These are phyloP conservation scores for Astragalus membranaceus DNA, from an alignment of 306 rosid species.

Conservation along the genomic window DNA sequence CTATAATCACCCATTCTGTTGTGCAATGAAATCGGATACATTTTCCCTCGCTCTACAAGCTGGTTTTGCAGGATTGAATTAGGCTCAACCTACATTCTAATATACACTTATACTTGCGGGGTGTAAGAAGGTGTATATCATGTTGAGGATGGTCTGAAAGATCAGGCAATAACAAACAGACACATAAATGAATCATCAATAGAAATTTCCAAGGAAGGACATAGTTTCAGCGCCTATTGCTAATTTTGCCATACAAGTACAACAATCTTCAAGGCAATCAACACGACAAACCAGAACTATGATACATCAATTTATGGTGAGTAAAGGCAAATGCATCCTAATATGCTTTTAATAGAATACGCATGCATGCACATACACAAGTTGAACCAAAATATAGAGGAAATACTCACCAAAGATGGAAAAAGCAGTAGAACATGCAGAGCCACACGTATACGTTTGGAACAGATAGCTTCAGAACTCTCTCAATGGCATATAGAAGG, in stretches of 20 bases:
- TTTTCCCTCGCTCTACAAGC: too few species aligned
- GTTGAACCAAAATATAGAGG: not conserved
- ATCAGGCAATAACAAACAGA: not conserved
- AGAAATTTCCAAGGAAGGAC: not conserved
- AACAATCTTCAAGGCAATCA: not conserved
- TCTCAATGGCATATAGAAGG: conserved; percentile 76
- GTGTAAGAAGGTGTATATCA: not conserved
- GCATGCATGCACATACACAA: not conserved
- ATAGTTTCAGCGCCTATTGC: not conserved
- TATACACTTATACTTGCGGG: not conserved
- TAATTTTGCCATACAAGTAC: not conserved
- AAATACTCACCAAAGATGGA: conserved; percentile 78
- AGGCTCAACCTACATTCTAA: too few species aligned
- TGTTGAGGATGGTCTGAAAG: not conserved
- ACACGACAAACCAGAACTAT: not conserved
- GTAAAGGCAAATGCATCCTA: not conserved
- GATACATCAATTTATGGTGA: conserved; percentile 1
- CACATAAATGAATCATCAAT: not conserved
- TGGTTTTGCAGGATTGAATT: too few species aligned
- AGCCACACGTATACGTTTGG: conserved; percentile 98
- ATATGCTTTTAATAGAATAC: not conserved
- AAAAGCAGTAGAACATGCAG: conserved; percentile 97
- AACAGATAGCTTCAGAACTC: conserved; percentile 92
- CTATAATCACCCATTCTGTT: too few species aligned
- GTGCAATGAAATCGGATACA: too few species aligned